Percentiles rank a stretch among this genome's conserved stretches.
Evolutionary conservation across 2,329 filamentous ascomycete genomes (phyloP).

Genomic region (Nigrospora oryzae): DNA sequence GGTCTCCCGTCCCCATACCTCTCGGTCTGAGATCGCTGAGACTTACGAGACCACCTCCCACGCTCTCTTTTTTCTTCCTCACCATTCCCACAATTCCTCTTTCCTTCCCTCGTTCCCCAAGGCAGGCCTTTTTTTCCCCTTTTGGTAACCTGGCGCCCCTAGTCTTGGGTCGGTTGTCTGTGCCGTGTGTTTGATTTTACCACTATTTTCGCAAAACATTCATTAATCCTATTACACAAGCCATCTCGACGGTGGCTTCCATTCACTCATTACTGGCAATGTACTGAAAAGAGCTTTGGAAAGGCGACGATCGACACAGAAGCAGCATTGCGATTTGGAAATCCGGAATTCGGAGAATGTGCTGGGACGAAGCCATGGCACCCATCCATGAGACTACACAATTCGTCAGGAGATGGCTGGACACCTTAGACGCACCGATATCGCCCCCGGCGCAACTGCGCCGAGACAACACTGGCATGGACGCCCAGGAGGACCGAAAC

Average conservation of each 20-base stretch:
- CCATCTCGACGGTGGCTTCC: no score
- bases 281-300: no score
- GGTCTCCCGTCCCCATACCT: background rate
- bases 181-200: background rate
- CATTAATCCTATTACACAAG: no score
- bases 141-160: background rate
- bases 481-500: no score
- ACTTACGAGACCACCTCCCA: background rate
- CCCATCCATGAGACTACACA: background rate
- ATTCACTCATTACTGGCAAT: no score
- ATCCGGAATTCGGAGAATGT: background rate
- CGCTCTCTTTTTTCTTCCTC: background rate
- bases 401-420: background rate
- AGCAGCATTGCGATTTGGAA: no score
- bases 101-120: conserved; percentile 2
- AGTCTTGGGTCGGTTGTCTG: background rate
- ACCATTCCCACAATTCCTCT: background rate
- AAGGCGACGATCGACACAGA: no score
- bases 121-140: conserved; percentile 1
- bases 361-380: background rate
- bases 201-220: background rate
- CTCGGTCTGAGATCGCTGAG: background rate
- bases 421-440: background rate
- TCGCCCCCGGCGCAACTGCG: no score
- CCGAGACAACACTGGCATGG: no score